phyloP scores from a whole-genome alignment of 129 eudicot species.

The Flaveria trinervia region DNA sequence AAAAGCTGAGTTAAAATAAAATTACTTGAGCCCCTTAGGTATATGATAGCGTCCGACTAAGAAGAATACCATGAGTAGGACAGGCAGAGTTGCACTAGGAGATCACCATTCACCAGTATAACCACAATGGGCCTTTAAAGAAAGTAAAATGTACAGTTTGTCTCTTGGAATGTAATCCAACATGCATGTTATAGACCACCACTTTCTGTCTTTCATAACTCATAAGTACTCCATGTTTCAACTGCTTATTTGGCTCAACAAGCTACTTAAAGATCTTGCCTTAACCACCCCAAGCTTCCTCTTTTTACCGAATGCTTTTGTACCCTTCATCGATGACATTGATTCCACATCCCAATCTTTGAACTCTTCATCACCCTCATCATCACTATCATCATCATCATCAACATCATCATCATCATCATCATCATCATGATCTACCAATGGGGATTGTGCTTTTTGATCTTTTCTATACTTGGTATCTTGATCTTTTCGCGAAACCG shows the following conservation, averaged over 20 bases:
- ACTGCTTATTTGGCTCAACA: slow-evolving; percentile 56
- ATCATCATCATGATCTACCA: slow-evolving; percentile 19
- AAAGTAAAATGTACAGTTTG: not conserved
- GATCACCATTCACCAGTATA: not conserved
- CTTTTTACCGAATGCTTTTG: slow-evolving; percentile 34
- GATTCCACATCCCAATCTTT: slow-evolving; percentile 31
- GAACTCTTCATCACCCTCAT: slow-evolving; percentile 29
- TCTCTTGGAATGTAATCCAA: not conserved
- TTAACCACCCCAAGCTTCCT: slow-evolving; percentile 70
- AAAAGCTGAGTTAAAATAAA: too few relatives aligned
- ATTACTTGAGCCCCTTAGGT: too few relatives aligned
- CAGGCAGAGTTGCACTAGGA: not conserved
- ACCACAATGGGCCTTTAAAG: not conserved
- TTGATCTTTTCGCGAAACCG: slow-evolving; percentile 22
- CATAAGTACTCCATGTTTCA: slow-evolving; percentile 16
- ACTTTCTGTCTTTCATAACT: not conserved
- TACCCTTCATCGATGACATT: slow-evolving; percentile 13
- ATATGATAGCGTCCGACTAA: not conserved
- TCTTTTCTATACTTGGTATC: slow-evolving; percentile 9
- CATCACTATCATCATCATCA: slow-evolving; percentile 16
- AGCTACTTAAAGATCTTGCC: slow-evolving; percentile 86
- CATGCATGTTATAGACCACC: not conserved
- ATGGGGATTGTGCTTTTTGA: slow-evolving; percentile 6
- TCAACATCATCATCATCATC: slow-evolving; percentile 25
- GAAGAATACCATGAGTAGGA: not conserved